phyloP scores from a whole-genome alignment of 768 basidiomycete species.

The Rhodosporidiobolus sp. region DNA sequence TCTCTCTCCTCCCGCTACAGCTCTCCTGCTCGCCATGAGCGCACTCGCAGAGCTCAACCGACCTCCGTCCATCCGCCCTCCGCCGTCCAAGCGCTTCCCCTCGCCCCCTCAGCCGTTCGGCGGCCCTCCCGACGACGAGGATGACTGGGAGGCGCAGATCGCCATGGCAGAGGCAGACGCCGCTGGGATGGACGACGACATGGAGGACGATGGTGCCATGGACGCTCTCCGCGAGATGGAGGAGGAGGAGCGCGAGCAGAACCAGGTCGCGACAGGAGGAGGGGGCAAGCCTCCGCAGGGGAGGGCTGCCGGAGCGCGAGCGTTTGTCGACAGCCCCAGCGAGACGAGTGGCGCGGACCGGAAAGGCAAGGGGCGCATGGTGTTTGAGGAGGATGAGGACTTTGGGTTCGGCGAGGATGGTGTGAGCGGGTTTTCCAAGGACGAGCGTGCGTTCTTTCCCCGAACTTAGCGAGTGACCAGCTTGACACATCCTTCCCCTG shows the following conservation, averaged over 20 bases:
- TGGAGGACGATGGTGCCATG: conserved; percentile 15
- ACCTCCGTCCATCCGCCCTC: background rate
- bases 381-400: conserved; percentile 23
- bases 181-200: conserved; percentile 3
- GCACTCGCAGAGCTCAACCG: conserved; percentile 34
- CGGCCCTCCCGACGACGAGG: conserved; percentile 7
- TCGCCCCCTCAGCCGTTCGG: background rate
- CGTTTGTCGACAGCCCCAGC: background rate
- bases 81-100: conserved; percentile 6
- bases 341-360: background rate
- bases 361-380: conserved; percentile 15
- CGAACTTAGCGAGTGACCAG: too few relatives aligned
- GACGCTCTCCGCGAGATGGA: conserved; percentile 10
- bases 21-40: background rate
- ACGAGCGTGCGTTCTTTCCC: background rate
- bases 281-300: background rate
- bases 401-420: conserved; percentile 15
- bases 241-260: conserved; percentile 7
- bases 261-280: background rate
- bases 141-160: conserved; percentile 15
- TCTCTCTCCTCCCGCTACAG: background rate
- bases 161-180: conserved; percentile 9
- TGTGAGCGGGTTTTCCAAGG: background rate
- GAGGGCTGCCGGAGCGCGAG: too few relatives aligned
- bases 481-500: too few relatives aligned